A percentile compares a stretch with the other conserved stretches of the same genome.
phyloP scores from a whole-genome alignment of 140 eudicot genomes.

The Senecio squalidus region DNA sequence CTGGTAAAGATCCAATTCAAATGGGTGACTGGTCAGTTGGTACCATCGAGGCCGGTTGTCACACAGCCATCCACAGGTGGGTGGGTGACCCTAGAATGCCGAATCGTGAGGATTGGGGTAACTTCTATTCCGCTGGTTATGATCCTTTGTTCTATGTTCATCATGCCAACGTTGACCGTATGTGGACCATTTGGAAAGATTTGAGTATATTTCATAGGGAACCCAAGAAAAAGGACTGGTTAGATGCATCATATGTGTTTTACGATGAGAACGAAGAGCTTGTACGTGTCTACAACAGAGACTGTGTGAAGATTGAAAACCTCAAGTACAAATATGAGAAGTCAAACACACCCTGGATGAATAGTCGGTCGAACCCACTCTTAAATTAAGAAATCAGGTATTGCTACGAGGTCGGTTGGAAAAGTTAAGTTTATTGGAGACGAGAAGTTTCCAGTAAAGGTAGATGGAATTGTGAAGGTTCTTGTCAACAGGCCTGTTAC shows the following conservation, averaged over 20 bases:
- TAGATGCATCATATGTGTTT: conserved; percentile 32
- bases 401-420: neutral
- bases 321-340: conserved; percentile 3
- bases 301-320: conserved; percentile 17
- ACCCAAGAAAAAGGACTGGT: conserved; percentile 30
- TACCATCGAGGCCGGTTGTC: conserved; percentile 29
- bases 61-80: conserved; percentile 34
- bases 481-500: conserved; percentile 27
- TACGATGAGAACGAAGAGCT: conserved; percentile 45
- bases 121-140: too few species aligned
- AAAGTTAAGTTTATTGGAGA: neutral
- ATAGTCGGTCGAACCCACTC: neutral
- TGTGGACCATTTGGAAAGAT: conserved; percentile 51
- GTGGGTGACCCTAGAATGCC: conserved; percentile 30
- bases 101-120: conserved; percentile 37
- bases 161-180: too few species aligned
- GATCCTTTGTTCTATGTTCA: too few species aligned
- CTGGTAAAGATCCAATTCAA: neutral
- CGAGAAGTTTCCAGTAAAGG: neutral
- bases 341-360: neutral
- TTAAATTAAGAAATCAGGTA: neutral
- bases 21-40: conserved; percentile 1
- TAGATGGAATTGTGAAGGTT: conserved; percentile 1
- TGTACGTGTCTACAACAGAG: conserved; percentile 37
- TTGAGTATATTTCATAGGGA: conserved; percentile 13